Evolutionary conservation across 495 filamentous ascomycete genomes (phyloP), one percentile per base, ranked within the genome.

Genomic region (Immersiella caudata): DNA sequence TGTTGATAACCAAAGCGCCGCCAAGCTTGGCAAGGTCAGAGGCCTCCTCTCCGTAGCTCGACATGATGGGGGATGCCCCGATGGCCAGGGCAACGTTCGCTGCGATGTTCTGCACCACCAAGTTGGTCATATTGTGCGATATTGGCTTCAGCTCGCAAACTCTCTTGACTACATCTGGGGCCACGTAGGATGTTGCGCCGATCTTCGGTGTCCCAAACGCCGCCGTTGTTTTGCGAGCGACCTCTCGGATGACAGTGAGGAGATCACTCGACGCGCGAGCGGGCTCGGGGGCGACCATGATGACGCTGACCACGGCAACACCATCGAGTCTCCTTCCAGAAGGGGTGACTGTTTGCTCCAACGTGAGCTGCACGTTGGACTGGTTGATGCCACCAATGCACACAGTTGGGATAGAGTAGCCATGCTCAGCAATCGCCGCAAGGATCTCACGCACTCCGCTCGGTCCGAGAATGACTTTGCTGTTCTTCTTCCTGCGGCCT

Each of bases 111-210:
- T 94, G 92, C 36, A 97, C 93, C 0, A 97, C 91, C 70, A 91
- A 82, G 76, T 97, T 97, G 54, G 96, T 97, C 90, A 98, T 97
- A 76, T 97, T 97, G 79, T 97, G 95, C 9, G 90, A 92, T 11
- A 99, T 82, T 0, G 95, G 94, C 55, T 86, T 89, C 18, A 75
- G 80, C 12, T 79, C 69, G 0, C 83, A 82, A 57, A 97, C 81
- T 21, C 82, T 83, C 58, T 78, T 83, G 33, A 94, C 79, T 22
- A 93, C 75, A 2, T 75, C 73, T 0, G 88, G 86, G 2, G 88
- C 83, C 14, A 85, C 78, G 16, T 0, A 75, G 67, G 12, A 78
- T 73, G 18, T 96, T 77, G 21, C 83, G 20, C 57, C 16, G 20
- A 35, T 20, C 27, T 55, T 46, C 16, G 51, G 51, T 1, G n/a